Conservation (phyloP, 768 basidiomycete genomes). For the Cyclocybe aegerita region DNA sequence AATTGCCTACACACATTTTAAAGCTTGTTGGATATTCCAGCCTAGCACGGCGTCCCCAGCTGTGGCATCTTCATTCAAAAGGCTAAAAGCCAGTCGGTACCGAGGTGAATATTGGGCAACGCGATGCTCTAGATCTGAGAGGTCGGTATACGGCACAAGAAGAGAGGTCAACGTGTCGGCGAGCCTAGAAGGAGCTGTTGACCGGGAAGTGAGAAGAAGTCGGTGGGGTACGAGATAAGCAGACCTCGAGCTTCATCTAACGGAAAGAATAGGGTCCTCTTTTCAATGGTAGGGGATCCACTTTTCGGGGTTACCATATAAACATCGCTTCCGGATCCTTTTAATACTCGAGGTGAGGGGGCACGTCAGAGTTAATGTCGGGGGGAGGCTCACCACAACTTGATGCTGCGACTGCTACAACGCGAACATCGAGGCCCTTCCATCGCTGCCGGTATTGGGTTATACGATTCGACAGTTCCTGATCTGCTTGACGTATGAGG, state of each 20-base stretch:
- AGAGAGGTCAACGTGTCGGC: slow-evolving; percentile 32
- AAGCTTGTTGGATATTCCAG: slow-evolving; percentile 74
- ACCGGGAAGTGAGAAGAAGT: background rate
- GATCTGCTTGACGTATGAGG: slow-evolving; percentile 10
- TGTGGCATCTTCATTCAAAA: slow-evolving; percentile 88
- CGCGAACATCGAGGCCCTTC: slow-evolving; percentile 41
- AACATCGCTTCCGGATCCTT: slow-evolving; percentile 1
- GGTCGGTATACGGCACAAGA: slow-evolving; percentile 40
- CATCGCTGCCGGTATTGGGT: slow-evolving; percentile 27
- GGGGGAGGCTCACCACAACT: slow-evolving; percentile 33
- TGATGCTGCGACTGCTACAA: slow-evolving; percentile 18
- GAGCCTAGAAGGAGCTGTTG: slow-evolving; percentile 21
- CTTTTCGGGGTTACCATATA: slow-evolving; percentile 10
- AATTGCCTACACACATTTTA: slow-evolving; percentile 52
- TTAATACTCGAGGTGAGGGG: background rate
- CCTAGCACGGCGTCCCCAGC: slow-evolving; percentile 54
- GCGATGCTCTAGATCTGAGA: slow-evolving; percentile 41
- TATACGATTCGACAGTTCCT: slow-evolving; percentile 3
- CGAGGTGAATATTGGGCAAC: slow-evolving; percentile 76
- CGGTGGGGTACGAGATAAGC: slow-evolving; percentile 1
- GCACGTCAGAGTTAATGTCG: background rate
- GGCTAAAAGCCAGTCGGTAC: slow-evolving; percentile 87
- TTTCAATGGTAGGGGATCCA: slow-evolving; percentile 15
- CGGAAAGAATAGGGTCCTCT: slow-evolving; percentile 30
- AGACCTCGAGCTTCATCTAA: slow-evolving; percentile 18